These are phyloP conservation scores for Citeromyces siamensis DNA, from an alignment of 1,139 yeast genomes.

Conservation along the genomic window DNA sequence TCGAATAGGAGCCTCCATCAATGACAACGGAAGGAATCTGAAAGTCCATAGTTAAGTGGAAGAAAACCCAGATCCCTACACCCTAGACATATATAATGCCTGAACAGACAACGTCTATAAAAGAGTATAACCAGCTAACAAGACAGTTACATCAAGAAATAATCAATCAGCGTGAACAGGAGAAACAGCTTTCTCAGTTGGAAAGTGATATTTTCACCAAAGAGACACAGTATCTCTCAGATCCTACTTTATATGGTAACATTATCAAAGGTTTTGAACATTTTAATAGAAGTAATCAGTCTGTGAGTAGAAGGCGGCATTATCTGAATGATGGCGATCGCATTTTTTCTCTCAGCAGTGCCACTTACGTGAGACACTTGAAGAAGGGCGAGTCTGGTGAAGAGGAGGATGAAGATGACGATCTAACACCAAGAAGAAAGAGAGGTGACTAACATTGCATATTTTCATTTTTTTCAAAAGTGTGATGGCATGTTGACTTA, in stretches of 20 bases:
- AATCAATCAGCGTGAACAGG: constrained; percentile 50
- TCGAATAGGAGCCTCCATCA: constrained; percentile 53
- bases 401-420: constrained; percentile 5
- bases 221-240: constrained; percentile 71
- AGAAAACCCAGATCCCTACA: background rate
- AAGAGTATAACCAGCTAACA: constrained; percentile 58
- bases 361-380: constrained; percentile 52
- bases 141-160: constrained; percentile 57
- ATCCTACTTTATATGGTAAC: constrained; percentile 55
- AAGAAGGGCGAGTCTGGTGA: constrained; percentile 22
- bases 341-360: constrained; percentile 72
- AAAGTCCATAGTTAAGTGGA: constrained; percentile 11
- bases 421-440: constrained; percentile 2
- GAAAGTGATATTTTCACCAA: constrained; percentile 78
- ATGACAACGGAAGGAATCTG: constrained; percentile 49
- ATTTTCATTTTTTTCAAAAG: too few relatives aligned
- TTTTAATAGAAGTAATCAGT: constrained; percentile 38
- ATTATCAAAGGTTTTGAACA: constrained; percentile 85
- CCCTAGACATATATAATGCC: constrained; percentile 10
- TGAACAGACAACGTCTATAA: constrained; percentile 16
- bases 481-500: too few relatives aligned
- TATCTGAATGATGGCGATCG: constrained; percentile 72
- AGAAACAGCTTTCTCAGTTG: constrained; percentile 42
- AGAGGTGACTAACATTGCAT: too few relatives aligned
- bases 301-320: constrained; percentile 31